These are phyloP conservation scores for Amborella trichopoda DNA, from an alignment of 164 flowering plant genomes.

Conservation along the genomic window DNA sequence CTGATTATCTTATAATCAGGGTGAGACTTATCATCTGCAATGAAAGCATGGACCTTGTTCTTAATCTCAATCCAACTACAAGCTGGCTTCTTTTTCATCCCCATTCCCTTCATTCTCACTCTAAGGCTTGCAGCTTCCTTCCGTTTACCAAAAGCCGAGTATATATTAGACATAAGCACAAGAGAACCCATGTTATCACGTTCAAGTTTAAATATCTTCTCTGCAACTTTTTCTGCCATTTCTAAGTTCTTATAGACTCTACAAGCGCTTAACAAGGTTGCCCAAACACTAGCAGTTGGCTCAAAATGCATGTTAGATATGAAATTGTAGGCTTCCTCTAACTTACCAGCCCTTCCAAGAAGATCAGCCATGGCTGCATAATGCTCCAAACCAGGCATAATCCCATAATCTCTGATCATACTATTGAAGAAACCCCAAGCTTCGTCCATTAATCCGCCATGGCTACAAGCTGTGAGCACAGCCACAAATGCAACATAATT, in stretches of 20 bases:
- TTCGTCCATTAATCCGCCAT: slow-evolving; percentile 67
- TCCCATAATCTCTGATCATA: slow-evolving; percentile 42
- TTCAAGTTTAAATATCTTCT: slow-evolving; percentile 8
- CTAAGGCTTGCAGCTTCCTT: slow-evolving; percentile 28
- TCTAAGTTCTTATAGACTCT: slow-evolving; percentile 7
- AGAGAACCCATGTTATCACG: slow-evolving; percentile 12
- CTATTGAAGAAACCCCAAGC: slow-evolving; percentile 46
- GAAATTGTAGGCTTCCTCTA: slow-evolving; percentile 22
- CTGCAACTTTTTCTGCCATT: slow-evolving; percentile 6
- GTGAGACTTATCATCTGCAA: slow-evolving; percentile 32
- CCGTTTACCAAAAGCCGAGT: slow-evolving; percentile 11
- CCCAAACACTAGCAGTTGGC: slow-evolving; percentile 12
- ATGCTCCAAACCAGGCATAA: slow-evolving; percentile 72
- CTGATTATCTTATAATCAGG: slow-evolving; percentile 38
- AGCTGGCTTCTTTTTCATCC: slow-evolving; percentile 27
- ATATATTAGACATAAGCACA: slow-evolving; percentile 16
- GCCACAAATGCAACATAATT: slow-evolving; percentile 60
- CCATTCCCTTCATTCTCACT: slow-evolving; percentile 29
- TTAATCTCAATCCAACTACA: slow-evolving; percentile 26
- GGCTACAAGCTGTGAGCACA: slow-evolving; percentile 84
- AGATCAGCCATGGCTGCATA: slow-evolving; percentile 82
- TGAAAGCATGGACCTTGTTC: slow-evolving; percentile 7
- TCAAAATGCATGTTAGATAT: slow-evolving; percentile 8
- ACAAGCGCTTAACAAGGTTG: slow-evolving; percentile 10
- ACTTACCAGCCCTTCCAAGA: slow-evolving; percentile 83